Percentiles rank a stretch among this genome's conserved stretches.
Evolutionary conservation across 2,329 filamentous ascomycete species (phyloP).

Genomic region (Ophiostoma perfectum): DNA sequence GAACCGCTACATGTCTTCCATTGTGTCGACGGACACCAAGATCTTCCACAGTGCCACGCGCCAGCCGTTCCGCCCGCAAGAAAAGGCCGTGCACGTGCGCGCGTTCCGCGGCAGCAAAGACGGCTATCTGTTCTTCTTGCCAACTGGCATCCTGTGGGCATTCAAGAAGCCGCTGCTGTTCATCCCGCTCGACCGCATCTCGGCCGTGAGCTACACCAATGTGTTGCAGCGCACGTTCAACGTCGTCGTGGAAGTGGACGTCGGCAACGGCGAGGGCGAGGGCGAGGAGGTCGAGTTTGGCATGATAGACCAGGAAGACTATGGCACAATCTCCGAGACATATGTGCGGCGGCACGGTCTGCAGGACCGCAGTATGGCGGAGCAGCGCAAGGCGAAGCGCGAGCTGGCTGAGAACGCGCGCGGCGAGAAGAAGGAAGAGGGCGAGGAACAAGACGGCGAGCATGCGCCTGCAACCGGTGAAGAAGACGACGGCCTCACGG

Average conservation of each 20-base stretch:
- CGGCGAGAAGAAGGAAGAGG: constrained; percentile 33
- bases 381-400: constrained; percentile 59
- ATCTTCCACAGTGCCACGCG: constrained; percentile 53
- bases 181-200: constrained; percentile 55
- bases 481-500: constrained; percentile 40
- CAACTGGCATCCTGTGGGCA: constrained; percentile 62
- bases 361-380: constrained; percentile 63
- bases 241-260: constrained; percentile 57
- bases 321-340: constrained; percentile 55
- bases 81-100: constrained; percentile 60
- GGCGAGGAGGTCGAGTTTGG: constrained; percentile 62
- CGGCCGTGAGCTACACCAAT: constrained; percentile 60
- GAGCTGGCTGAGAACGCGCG: constrained; percentile 56
- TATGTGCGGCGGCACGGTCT: constrained; percentile 58
- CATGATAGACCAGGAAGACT: constrained; percentile 67
- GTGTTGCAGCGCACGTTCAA: constrained; percentile 66
- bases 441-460: constrained; percentile 32
- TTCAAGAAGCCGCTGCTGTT: constrained; percentile 66
- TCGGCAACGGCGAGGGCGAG: constrained; percentile 43
- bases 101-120: constrained; percentile 64
- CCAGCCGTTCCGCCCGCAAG: constrained; percentile 54
- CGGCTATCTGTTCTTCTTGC: constrained; percentile 61
- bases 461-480: constrained; percentile 25
- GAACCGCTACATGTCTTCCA: constrained; percentile 39
- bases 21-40: constrained; percentile 49